phyloP scores from a whole-genome alignment of 805 yeast genomes.

The Lipomyces mesembrius region DNA sequence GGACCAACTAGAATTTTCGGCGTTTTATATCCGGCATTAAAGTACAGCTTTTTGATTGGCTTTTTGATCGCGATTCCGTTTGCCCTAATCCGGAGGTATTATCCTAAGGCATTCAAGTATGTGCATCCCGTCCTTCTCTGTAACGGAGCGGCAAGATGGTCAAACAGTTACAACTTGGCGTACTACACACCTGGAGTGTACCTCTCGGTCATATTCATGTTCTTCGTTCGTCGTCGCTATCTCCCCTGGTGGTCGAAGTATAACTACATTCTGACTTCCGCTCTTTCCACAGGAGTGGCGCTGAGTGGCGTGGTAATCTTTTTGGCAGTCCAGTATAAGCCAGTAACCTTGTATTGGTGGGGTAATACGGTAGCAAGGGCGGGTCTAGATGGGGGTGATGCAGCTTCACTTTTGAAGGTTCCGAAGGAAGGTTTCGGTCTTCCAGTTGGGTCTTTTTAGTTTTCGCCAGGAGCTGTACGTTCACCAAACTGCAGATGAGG shows the following conservation, averaged over 20 bases:
- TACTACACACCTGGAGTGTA: conserved; percentile 26
- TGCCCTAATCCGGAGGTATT: conserved; percentile 16
- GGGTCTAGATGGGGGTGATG: conserved; percentile 32
- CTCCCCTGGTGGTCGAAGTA: conserved; percentile 77
- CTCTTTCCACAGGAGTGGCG: conserved; percentile 69
- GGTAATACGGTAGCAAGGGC: conserved; percentile 51
- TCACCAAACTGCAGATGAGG: too few species aligned
- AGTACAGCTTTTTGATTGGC: conserved; percentile 34
- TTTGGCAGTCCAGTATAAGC: conserved; percentile 53
- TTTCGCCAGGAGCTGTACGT: neutral
- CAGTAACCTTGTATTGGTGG: conserved; percentile 61
- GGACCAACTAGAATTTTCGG: conserved; percentile 65
- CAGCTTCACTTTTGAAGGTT: conserved; percentile 28
- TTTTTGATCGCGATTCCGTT: conserved; percentile 26
- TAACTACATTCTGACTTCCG: conserved; percentile 68
- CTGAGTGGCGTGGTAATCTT: conserved; percentile 63
- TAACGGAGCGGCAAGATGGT: conserved; percentile 22
- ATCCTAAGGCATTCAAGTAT: conserved; percentile 10
- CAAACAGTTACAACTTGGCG: conserved; percentile 22
- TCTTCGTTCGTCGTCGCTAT: conserved; percentile 58
- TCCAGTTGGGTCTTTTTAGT: conserved; percentile 43
- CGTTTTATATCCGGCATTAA: conserved; percentile 42
- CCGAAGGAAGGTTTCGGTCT: conserved; percentile 45
- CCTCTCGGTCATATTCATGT: conserved; percentile 60
- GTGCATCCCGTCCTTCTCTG: conserved; percentile 19